phyloP scores from a whole-genome alignment of 495 filamentous ascomycete species.

The Aspergillus baeticus region DNA sequence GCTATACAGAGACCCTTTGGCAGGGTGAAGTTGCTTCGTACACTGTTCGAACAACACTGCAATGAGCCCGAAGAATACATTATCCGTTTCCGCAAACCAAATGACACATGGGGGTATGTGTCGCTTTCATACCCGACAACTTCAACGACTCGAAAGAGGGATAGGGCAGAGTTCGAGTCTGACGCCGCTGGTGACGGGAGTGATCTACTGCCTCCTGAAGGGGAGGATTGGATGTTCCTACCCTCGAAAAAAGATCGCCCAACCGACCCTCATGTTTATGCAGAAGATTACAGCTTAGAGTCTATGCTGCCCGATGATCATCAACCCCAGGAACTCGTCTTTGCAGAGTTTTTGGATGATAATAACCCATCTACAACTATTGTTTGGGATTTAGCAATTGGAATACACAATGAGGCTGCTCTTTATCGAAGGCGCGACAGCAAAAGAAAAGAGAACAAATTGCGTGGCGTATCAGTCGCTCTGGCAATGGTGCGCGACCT shows the following conservation, averaged over 20 bases:
- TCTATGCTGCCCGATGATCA: neutral
- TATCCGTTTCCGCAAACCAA: neutral
- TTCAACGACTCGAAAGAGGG: neutral
- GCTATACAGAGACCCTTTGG: neutral
- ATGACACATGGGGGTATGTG: neutral
- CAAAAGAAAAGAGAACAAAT: neutral
- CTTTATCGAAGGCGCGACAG: neutral
- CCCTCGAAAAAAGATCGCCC: neutral
- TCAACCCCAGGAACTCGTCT: neutral
- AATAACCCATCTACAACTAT: neutral
- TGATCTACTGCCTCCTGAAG: neutral
- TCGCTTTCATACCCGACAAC: neutral
- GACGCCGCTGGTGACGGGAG: neutral
- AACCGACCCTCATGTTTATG: neutral
- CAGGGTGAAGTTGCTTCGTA: neutral
- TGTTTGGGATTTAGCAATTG: conserved; percentile 1
- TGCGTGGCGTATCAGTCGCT: neutral
- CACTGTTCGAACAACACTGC: neutral
- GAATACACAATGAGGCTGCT: conserved; percentile 6
- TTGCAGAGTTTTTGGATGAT: neutral
- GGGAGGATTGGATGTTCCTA: neutral
- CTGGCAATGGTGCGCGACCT: neutral
- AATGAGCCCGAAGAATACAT: neutral
- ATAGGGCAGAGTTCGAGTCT: neutral
- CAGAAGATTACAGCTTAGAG: neutral